Percentiles rank a stretch among this genome's conserved stretches.
These are phyloP conservation scores for Kluyveromyces nonfermentans DNA, from an alignment of 805 yeast genomes.

Conservation along the genomic window DNA sequence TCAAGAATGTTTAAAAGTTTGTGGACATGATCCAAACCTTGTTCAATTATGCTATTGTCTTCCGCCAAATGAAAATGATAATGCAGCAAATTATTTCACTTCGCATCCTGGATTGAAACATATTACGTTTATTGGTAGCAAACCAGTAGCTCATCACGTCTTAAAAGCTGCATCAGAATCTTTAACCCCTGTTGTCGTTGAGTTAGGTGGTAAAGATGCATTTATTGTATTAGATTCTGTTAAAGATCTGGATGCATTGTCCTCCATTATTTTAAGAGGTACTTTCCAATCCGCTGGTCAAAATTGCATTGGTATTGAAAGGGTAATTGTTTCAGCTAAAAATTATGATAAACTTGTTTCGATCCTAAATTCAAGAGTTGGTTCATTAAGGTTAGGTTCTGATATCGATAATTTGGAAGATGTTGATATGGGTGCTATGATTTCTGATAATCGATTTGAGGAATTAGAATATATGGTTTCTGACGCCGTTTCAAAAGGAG, in stretches of 20 bases:
- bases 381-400: slow-evolving; percentile 67
- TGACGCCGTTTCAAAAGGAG: slow-evolving; percentile 77
- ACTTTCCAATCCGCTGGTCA: slow-evolving; percentile 97
- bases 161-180: slow-evolving; percentile 72
- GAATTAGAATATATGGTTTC: slow-evolving; percentile 55
- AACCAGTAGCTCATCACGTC: slow-evolving; percentile 86
- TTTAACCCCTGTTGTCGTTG: slow-evolving; percentile 93
- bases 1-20: slow-evolving; percentile 57
- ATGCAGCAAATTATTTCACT: slow-evolving; percentile 70
- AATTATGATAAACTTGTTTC: slow-evolving; percentile 56
- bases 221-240: slow-evolving; percentile 79
- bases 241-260: slow-evolving; percentile 43
- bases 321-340: slow-evolving; percentile 72
- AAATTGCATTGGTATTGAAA: slow-evolving; percentile 94
- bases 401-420: slow-evolving; percentile 86
- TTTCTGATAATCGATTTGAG: slow-evolving; percentile 66
- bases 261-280: slow-evolving; percentile 86
- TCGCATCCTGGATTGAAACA: slow-evolving; percentile 76
- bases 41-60: slow-evolving; percentile 85
- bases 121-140: slow-evolving; percentile 93
- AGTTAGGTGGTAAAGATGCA: slow-evolving; percentile 95
- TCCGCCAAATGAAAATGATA: slow-evolving; percentile 42
- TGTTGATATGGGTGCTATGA: slow-evolving; percentile 95
- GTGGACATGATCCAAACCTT: slow-evolving; percentile 70
- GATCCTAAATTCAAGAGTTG: slow-evolving; percentile 49